Base-by-base conservation (phyloP, 495 filamentous ascomycete species). In the Diplogelasinospora grovesii region DNA sequence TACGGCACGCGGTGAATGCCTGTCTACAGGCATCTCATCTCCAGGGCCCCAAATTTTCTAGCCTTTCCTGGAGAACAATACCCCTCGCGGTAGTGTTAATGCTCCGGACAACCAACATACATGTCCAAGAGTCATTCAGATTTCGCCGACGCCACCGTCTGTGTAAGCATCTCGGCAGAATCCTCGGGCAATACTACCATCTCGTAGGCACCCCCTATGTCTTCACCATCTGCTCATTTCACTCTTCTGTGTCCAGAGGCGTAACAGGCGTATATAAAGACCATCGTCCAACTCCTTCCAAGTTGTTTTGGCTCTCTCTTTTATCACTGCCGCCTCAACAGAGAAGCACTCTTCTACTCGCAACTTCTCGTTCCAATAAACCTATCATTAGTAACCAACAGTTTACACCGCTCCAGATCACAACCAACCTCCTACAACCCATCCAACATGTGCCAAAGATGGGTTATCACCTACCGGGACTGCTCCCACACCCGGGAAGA, bases 311-410 rank as follows among this genome's bases (percentile, higher is more conserved):
- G 14, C 5, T 32, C 29, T 8, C n/a, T 32, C 14, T 32, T 15
- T 39, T 24, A 26, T 24, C 36, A 39, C n/a, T n/a, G n/a, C n/a
- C n/a, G 36, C 36, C 7, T 39, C 22, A 7, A 26, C 22, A 9
- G 22, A 20, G 16, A 32, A 4, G 9, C 21, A 23, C 9, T 11
- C 16, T 23, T 22, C 18, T n/a, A 2, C n/a, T n/a, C n/a, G n/a
- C n/a, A n/a, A n/a, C n/a, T n/a, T n/a, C n/a, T n/a, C n/a, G n/a
- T n/a, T n/a, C n/a, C n/a, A n/a, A n/a, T n/a, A n/a, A n/a, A n/a
- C n/a, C n/a, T n/a, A n/a, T n/a, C n/a, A n/a, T n/a, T n/a, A n/a
- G n/a, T n/a, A n/a, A n/a, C n/a, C n/a, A n/a, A n/a, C n/a, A n/a
- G n/a, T n/a, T n/a, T n/a, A n/a, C n/a, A n/a, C 30, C 30, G 5